Percentiles rank a stretch among this genome's conserved stretches.
Evolutionary conservation across 1,284 basidiomycete genomes (phyloP).

Genomic region (Malassezia equina): DNA sequence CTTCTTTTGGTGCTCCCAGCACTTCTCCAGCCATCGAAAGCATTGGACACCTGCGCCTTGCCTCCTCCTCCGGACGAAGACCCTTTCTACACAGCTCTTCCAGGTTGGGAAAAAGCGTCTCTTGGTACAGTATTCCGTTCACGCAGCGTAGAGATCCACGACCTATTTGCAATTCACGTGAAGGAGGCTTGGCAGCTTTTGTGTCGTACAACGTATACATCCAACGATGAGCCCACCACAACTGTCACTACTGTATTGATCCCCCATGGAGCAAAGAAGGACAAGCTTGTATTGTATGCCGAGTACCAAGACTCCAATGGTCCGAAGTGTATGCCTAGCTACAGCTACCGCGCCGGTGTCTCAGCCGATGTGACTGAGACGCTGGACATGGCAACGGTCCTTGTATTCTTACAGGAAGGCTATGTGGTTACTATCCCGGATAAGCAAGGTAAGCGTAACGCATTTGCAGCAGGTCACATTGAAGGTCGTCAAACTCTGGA

Average conservation of each 20-base stretch:
- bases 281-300: constrained; percentile 24
- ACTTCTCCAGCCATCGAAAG: too few relatives aligned
- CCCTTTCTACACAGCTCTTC: constrained; percentile 27
- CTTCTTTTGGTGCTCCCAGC: too few relatives aligned
- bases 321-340: constrained; percentile 27
- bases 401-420: constrained; percentile 8
- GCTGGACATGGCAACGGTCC: background rate
- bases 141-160: constrained; percentile 19
- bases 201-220: constrained; percentile 19
- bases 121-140: constrained; percentile 27
- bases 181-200: constrained; percentile 24
- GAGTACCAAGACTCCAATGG: constrained; percentile 21
- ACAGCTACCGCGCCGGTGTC: constrained; percentile 9
- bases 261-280: constrained; percentile 18
- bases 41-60: constrained; percentile 9
- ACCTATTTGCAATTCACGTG: background rate
- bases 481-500: constrained; percentile 27
- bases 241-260: constrained; percentile 27
- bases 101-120: constrained; percentile 11
- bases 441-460: constrained; percentile 21
- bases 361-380: background rate
- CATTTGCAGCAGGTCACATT: constrained; percentile 27
- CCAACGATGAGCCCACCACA: background rate
- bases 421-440: constrained; percentile 35
- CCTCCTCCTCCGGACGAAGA: constrained; percentile 18